A percentile compares a stretch with the other conserved stretches of the same genome.
Conservation (phyloP, 441 rosid genomes). For the Biscutella auriculata region DNA sequence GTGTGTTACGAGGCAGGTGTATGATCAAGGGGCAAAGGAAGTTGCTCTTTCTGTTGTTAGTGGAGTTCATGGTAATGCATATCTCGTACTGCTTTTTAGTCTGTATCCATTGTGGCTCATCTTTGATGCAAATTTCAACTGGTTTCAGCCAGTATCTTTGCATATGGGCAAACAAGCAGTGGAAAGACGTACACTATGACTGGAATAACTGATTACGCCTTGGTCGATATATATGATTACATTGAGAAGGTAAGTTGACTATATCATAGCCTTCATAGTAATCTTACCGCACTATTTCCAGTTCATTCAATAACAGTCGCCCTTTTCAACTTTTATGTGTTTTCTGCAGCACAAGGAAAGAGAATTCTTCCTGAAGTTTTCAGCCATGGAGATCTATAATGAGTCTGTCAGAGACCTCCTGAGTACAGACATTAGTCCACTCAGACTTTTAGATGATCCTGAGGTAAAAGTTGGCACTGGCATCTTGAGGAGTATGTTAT, state of each 20-base stretch:
- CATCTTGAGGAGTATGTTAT: conserved; percentile 9
- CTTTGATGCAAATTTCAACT: conserved; percentile 1
- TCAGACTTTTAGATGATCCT: conserved; percentile 85
- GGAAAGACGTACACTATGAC: conserved; percentile 92
- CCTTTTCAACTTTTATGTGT: neutral
- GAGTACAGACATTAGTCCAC: conserved; percentile 50
- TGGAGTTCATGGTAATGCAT: conserved; percentile 41
- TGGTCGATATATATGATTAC: conserved; percentile 78
- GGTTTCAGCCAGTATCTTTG: conserved; percentile 82
- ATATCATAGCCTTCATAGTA: neutral
- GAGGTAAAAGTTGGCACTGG: conserved; percentile 42
- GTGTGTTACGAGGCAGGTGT: conserved; percentile 44
- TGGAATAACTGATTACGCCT: conserved; percentile 66
- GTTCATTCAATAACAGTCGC: neutral
- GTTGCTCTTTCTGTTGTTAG: conserved; percentile 61
- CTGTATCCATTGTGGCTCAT: neutral
- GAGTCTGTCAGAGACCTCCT: conserved; percentile 90
- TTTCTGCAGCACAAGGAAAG: conserved; percentile 68
- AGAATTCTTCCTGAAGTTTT: conserved; percentile 61
- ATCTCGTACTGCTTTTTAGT: conserved; percentile 19
- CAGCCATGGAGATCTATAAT: conserved; percentile 91
- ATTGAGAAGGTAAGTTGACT: conserved; percentile 43
- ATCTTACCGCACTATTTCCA: neutral
- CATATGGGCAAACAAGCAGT: conserved; percentile 95
- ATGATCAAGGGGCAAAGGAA: conserved; percentile 54